Conservation (phyloP, 2,329 filamentous ascomycete species). For the Alternaria brassicae region DNA sequence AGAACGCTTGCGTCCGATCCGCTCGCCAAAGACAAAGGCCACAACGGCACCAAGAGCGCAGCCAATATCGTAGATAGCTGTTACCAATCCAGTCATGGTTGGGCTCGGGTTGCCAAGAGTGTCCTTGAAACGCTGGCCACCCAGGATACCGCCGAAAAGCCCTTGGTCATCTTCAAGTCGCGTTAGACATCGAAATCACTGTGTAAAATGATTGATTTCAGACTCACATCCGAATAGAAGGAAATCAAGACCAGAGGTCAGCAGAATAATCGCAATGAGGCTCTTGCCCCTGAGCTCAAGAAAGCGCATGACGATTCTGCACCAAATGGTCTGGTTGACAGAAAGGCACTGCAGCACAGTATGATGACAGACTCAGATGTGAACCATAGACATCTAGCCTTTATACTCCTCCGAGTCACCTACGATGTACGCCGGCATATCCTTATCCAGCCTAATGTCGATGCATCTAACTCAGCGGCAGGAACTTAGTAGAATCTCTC, state of each 20-base stretch:
- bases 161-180: conserved; percentile 31
- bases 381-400: not conserved
- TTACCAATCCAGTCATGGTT: conserved; percentile 46
- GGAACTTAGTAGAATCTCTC: not conserved
- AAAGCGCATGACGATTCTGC: conserved; percentile 10
- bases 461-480: not conserved
- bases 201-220: not conserved
- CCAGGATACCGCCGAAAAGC: conserved; percentile 35
- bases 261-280: conserved; percentile 20
- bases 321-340: not conserved
- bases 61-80: conserved; percentile 50
- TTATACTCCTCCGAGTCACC: conserved; percentile 4
- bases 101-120: conserved; percentile 19
- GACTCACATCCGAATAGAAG: conserved; percentile 24
- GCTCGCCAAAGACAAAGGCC: conserved; percentile 59
- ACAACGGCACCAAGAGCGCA: conserved; percentile 52
- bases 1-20: conserved; percentile 61
- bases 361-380: not conserved
- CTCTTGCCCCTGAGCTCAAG: conserved; percentile 22
- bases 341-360: not conserved
- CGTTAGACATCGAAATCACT: not conserved
- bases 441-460: conserved; percentile 12
- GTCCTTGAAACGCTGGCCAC: conserved; percentile 31
- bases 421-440: conserved; percentile 12
- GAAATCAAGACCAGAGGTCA: conserved; percentile 25